Percentiles rank a stretch among this genome's conserved stretches.
Conservation (phyloP, 176 grass and related monocot genomes). For the Eleusine coracana region DNA sequence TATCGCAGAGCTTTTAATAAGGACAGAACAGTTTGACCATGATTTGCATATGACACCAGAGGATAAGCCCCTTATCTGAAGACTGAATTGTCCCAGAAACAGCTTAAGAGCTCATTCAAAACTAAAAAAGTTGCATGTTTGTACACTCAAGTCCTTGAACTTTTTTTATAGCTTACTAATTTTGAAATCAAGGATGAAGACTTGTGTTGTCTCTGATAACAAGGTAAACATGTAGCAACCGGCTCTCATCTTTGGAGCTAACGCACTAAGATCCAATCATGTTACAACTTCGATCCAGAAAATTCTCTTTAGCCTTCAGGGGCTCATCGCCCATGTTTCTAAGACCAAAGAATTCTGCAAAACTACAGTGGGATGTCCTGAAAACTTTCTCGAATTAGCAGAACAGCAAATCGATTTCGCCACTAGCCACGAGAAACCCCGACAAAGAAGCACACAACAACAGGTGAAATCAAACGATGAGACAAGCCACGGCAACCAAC, state of each 20-base stretch:
- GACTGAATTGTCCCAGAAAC: background rate
- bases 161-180: background rate
- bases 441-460: background rate
- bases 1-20: conserved; percentile 6
- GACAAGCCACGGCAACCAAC: conserved; percentile 14
- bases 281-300: background rate
- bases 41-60: background rate
- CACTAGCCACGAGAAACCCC: background rate
- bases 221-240: too few species aligned
- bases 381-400: background rate
- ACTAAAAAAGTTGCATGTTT: background rate
- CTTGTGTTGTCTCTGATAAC: too few species aligned
- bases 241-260: too few species aligned
- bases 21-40: conserved; percentile 8
- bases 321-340: background rate
- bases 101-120: conserved; percentile 1
- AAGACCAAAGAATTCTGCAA: background rate
- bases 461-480: background rate
- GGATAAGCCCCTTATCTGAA: conserved; percentile 1
- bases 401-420: background rate
- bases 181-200: too few species aligned
- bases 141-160: background rate
- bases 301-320: background rate
- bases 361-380: background rate
- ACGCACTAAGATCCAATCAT: too few species aligned